Percentiles rank a stretch among this genome's conserved stretches.
These are phyloP conservation scores for Herpetomonas muscarum DNA, from an alignment of 208 protist species.

Conservation along the genomic window DNA sequence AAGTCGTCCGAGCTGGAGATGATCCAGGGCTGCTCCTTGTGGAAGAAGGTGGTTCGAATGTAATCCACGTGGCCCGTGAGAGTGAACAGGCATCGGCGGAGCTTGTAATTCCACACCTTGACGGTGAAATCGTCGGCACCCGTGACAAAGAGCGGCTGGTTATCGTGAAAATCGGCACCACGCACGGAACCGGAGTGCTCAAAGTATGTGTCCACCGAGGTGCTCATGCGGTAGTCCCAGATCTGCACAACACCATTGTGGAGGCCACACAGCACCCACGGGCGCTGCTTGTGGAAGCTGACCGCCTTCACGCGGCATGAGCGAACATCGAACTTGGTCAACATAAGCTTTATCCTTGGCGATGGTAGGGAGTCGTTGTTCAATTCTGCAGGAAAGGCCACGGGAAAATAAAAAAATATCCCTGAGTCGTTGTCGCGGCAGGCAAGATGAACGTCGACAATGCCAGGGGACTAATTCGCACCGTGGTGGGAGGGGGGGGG, in stretches of 20 bases:
- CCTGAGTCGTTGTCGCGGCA: too few species aligned
- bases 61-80: slow-evolving; percentile 99
- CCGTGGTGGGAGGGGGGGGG: too few species aligned
- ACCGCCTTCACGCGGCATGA: slow-evolving; percentile 98
- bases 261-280: slow-evolving; percentile 98
- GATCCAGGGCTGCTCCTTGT: slow-evolving; percentile 97
- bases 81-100: slow-evolving; percentile 97
- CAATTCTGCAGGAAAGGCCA: neutral
- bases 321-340: slow-evolving; percentile 98
- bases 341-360: too few species aligned
- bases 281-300: slow-evolving; percentile 96
- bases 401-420: slow-evolving; percentile 2
- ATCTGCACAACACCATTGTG: slow-evolving; percentile 99
- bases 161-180: slow-evolving; percentile 97
- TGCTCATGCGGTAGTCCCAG: slow-evolving; percentile 99
- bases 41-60: slow-evolving; percentile 98
- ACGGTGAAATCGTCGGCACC: slow-evolving; percentile 99
- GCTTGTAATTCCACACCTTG: slow-evolving; percentile 99
- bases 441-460: too few species aligned
- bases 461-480: too few species aligned
- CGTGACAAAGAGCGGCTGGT: slow-evolving; percentile 98
- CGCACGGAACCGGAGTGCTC: slow-evolving; percentile 96
- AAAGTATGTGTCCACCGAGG: slow-evolving; percentile 95
- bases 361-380: too few species aligned
- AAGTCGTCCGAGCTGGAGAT: slow-evolving; percentile 98